phyloP scores from a whole-genome alignment of 2,329 filamentous ascomycete species.

The Sphaceloma murrayae region DNA sequence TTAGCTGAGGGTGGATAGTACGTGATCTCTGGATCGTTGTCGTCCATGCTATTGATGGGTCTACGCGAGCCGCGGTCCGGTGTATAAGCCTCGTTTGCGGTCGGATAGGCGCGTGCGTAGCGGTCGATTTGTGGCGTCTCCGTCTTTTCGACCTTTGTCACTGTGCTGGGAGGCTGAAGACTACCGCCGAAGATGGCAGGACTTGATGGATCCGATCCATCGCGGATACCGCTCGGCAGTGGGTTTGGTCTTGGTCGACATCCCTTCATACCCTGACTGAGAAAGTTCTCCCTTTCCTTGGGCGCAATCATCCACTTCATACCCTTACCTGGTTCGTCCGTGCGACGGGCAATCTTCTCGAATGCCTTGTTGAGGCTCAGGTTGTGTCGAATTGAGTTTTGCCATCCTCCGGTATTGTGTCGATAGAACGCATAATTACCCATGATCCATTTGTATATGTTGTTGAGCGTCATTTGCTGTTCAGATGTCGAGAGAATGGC shows the following conservation, averaged over 20 bases:
- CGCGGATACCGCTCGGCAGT: conserved; percentile 24
- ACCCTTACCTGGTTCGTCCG: conserved; percentile 92
- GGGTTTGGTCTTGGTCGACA: conserved; percentile 30
- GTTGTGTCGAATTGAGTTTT: conserved; percentile 97
- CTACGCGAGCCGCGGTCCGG: conserved; percentile 44
- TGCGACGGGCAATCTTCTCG: conserved; percentile 82
- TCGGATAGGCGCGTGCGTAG: conserved; percentile 35
- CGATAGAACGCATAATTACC: conserved; percentile 89
- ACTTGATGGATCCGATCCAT: conserved; percentile 25
- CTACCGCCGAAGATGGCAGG: conserved; percentile 35
- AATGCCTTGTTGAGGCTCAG: conserved; percentile 91
- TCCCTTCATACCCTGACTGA: conserved; percentile 52
- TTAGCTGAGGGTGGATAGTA: conserved; percentile 21
- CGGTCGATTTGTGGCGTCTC: conserved; percentile 36
- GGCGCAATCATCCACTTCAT: conserved; percentile 97
- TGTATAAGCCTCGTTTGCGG: conserved; percentile 44
- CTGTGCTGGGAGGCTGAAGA: conserved; percentile 9
- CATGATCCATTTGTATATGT: conserved; percentile 91
- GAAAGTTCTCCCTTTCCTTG: conserved; percentile 77
- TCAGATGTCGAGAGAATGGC: conserved; percentile 81
- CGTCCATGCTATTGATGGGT: conserved; percentile 25
- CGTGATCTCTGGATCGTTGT: conserved; percentile 19
- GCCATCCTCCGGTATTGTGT: conserved; percentile 79
- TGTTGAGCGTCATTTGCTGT: conserved; percentile 79
- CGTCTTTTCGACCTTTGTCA: conserved; percentile 20